A percentile compares a stretch with the other conserved stretches of the same genome.
Conservation (phyloP, 2,329 filamentous ascomycete species). For the Beauveria asiatica region DNA sequence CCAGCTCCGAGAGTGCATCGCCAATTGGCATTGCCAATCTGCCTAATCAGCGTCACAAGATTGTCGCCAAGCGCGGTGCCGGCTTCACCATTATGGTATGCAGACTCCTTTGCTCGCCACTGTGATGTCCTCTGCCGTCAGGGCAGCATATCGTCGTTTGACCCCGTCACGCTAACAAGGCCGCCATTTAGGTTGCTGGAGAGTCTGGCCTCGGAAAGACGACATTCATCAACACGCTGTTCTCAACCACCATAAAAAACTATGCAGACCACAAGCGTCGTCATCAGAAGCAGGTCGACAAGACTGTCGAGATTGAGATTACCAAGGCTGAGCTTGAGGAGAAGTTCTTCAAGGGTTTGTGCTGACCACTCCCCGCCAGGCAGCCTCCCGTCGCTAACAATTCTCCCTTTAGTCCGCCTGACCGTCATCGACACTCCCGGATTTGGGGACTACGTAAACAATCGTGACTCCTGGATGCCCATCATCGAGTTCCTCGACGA, state of each 20-base stretch:
- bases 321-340: conserved; percentile 99
- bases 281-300: conserved; percentile 98
- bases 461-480: conserved; percentile 99
- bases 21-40: conserved; percentile 68
- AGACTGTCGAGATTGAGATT: conserved; percentile 99
- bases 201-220: conserved; percentile 98
- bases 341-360: conserved; percentile 99
- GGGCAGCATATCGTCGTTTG: neutral
- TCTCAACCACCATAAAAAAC: conserved; percentile 99
- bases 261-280: conserved; percentile 99
- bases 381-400: neutral
- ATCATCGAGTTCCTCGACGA: conserved; percentile 99
- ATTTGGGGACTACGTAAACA: conserved; percentile 99
- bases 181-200: conserved; percentile 68
- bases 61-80: conserved; percentile 77
- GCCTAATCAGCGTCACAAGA: conserved; percentile 68
- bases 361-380: neutral
- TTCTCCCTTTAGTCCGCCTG: conserved; percentile 63
- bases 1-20: conserved; percentile 52
- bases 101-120: neutral
- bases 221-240: conserved; percentile 99
- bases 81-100: conserved; percentile 98
- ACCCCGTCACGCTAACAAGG: conserved; percentile 9
- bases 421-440: conserved; percentile 98
- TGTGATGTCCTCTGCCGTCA: neutral